A percentile compares a stretch with the other conserved stretches of the same genome.
phyloP scores from a whole-genome alignment of 345 rosid genomes.

The Xanthoceras sorbifolium region DNA sequence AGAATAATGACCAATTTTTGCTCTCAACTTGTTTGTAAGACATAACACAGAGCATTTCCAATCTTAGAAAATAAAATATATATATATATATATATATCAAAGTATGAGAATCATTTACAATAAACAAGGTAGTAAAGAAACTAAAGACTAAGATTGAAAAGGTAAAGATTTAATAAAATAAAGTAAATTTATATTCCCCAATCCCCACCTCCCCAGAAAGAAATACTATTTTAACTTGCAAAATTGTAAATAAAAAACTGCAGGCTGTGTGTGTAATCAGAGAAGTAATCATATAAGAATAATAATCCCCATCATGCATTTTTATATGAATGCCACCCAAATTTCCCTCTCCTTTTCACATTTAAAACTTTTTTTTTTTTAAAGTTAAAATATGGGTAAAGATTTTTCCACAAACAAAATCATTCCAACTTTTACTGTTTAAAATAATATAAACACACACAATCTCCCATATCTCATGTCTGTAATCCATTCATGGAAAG shows the following conservation, averaged over 20 bases:
- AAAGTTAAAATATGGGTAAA: background rate
- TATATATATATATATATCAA: no score
- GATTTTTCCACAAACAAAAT: slow-evolving; percentile 44
- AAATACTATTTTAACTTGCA: background rate
- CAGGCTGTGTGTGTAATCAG: slow-evolving; percentile 25
- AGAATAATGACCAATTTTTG: no score
- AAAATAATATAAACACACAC: slow-evolving; percentile 19
- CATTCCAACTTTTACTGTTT: slow-evolving; percentile 38
- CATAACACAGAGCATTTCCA: no score
- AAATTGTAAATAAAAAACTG: slow-evolving; percentile 1
- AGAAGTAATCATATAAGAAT: slow-evolving; percentile 75
- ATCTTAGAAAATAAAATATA: background rate
- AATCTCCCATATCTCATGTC: slow-evolving; percentile 23
- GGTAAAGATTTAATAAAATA: slow-evolving; percentile 17
- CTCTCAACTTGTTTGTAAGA: no score
- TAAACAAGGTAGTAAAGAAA: background rate
- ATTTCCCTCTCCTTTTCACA: slow-evolving; percentile 19
- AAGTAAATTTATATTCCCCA: slow-evolving; percentile 26
- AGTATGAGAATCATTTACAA: slow-evolving; percentile 13
- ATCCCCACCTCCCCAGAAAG: background rate
- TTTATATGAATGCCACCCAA: slow-evolving; percentile 12
- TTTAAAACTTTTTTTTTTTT: slow-evolving; percentile 7
- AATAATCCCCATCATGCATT: slow-evolving; percentile 74
- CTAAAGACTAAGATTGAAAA: slow-evolving; percentile 2
- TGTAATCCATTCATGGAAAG: slow-evolving; percentile 40